phyloP scores from a whole-genome alignment of 192 early-diverging fungal species.

The Coemansia erecta region DNA sequence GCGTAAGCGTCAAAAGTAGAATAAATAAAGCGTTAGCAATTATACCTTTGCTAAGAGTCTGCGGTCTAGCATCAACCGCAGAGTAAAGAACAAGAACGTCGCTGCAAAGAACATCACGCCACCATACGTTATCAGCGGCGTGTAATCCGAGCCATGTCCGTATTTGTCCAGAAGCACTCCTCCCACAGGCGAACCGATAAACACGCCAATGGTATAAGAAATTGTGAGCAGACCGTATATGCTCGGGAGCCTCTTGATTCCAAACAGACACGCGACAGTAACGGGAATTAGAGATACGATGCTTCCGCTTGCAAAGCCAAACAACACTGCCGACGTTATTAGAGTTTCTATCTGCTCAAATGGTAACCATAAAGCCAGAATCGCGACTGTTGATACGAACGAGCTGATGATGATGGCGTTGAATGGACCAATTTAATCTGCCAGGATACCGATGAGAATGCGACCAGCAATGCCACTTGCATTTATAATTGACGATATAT shows the following conservation, averaged over 20 bases:
- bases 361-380: slow-evolving; percentile 36
- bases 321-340: slow-evolving; percentile 16
- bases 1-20: too few relatives aligned
- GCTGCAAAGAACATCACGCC: slow-evolving; percentile 20
- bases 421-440: slow-evolving; percentile 20
- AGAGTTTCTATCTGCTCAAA: slow-evolving; percentile 17
- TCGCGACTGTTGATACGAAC: slow-evolving; percentile 5
- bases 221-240: slow-evolving; percentile 28
- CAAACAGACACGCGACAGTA: slow-evolving; percentile 21
- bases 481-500: slow-evolving; percentile 36
- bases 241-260: slow-evolving; percentile 24
- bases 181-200: slow-evolving; percentile 22
- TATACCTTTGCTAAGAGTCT: too few relatives aligned
- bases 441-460: slow-evolving; percentile 19
- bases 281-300: slow-evolving; percentile 32
- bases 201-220: slow-evolving; percentile 15
- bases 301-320: slow-evolving; percentile 26
- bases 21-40: too few relatives aligned
- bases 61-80: not conserved
- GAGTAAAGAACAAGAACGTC: slow-evolving; percentile 1
- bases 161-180: slow-evolving; percentile 30
- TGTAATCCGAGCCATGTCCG: slow-evolving; percentile 26
- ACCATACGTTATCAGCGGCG: slow-evolving; percentile 21
- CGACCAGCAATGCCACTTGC: slow-evolving; percentile 23
- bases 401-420: slow-evolving; percentile 16